These are phyloP conservation scores for Golovinomyces cichoracearum DNA, from an alignment of 2,329 filamentous ascomycete species.

Conservation along the genomic window DNA sequence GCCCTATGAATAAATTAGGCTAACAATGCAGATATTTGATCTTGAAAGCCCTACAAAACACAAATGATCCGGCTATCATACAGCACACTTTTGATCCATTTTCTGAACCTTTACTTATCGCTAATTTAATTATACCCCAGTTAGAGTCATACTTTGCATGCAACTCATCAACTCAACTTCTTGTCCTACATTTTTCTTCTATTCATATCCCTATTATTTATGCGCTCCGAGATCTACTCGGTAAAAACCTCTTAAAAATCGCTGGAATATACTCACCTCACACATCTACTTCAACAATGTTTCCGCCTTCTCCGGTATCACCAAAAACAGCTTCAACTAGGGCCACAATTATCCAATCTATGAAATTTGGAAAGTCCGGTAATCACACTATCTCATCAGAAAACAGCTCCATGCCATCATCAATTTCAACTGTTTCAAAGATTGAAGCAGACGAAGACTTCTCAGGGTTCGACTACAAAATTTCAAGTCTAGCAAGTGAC, in stretches of 20 bases:
- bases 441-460: conserved; percentile 12
- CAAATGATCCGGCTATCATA: conserved; percentile 21
- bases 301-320: background rate
- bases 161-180: conserved; percentile 26
- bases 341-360: background rate
- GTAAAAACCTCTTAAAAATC: conserved; percentile 29
- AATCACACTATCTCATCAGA: background rate
- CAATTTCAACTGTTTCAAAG: background rate
- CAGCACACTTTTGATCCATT: conserved; percentile 26
- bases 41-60: conserved; percentile 31
- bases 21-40: conserved; percentile 26
- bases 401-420: background rate
- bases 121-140: conserved; percentile 31
- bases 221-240: conserved; percentile 30
- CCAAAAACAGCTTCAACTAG: background rate
- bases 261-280: conserved; percentile 24
- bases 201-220: conserved; percentile 30
- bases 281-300: conserved; percentile 8
- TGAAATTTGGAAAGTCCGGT: background rate
- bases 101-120: conserved; percentile 26
- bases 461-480: conserved; percentile 27
- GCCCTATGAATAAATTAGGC: background rate
- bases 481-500: conserved; percentile 28
- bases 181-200: conserved; percentile 32
- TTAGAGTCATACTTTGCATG: conserved; percentile 31